phyloP scores from a whole-genome alignment of 1,139 yeast species.

The Scheffersomyces titani region DNA sequence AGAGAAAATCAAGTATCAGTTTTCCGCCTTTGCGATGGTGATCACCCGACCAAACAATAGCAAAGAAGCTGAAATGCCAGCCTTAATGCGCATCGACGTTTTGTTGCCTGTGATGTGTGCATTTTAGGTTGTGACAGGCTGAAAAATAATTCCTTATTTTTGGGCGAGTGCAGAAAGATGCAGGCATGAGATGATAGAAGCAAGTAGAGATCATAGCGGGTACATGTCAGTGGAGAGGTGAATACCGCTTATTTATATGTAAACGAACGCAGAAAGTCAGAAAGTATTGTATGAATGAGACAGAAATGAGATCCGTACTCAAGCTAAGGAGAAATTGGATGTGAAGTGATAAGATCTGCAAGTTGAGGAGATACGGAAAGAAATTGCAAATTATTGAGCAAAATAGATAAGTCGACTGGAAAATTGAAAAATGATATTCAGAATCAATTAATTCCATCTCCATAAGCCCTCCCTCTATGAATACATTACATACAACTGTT shows the following conservation, averaged over 20 bases:
- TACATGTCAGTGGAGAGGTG: background rate
- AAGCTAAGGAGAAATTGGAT: background rate
- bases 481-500: no score
- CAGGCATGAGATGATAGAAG: background rate
- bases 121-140: background rate
- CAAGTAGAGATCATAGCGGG: background rate
- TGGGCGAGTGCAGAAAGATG: background rate
- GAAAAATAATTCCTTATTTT: background rate
- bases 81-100: background rate
- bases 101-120: background rate
- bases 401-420: no score
- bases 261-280: background rate
- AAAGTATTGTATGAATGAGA: background rate
- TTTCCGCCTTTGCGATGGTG: background rate
- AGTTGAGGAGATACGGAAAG: no score
- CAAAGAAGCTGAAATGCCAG: background rate
- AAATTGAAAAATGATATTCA: no score
- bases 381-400: background rate
- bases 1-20: background rate
- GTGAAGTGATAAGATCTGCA: background rate
- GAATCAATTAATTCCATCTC: no score
- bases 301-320: background rate
- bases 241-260: no score
- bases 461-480: no score
- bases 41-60: background rate